Base-by-base conservation (phyloP, 306 rosid genomes). In the Cicer arietinum region DNA sequence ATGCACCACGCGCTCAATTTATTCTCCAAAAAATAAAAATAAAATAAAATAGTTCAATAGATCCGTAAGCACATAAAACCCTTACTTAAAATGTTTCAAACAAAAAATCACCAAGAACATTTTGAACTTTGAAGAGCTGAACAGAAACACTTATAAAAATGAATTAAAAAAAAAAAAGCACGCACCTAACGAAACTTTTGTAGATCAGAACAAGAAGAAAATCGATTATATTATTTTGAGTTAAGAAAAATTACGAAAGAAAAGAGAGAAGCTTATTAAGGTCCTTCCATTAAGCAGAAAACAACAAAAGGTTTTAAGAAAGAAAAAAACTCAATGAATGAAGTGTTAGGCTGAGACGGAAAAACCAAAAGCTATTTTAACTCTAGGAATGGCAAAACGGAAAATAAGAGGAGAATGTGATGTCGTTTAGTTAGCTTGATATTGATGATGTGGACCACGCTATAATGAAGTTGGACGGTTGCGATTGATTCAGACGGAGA, bases 211-310 rank as follows among this genome's bases (percentile, higher is more conserved):
- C 35, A 70, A 69, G 77, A 82, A 74, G 82, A 66, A 76, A 54
- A 66, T 44, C 44, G 76, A 48, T 70, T 52, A 67, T 52, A 67
- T 70, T 30, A 25, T 30, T 30, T 30, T 50, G 72, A 64, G 39
- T 16, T 61, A 14, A 59, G 37, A 77, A 67, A 56, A 77, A 83
- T 84, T 14, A 14, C 16, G n/a, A 69, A 46, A 61, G 43, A 72
- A 82, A 54, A 69, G 62, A 74, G 71, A 74, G 12, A 61, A 76
- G 20, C 11, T 20, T 54, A 30, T 89, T 56, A 91, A 81, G 97
- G 80, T 20, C 85, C 88, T 90, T 91, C 97, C 93, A 94, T 94
- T 82, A 82, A 79, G 87, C 90, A 87, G 88, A 90, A 87, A 87
- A 89, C 85, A 91, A 89, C 85, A 87, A 87, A 88, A 84, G 85